Conservation (phyloP, 106 monocot species). For the Phalaenopsis equestris region DNA sequence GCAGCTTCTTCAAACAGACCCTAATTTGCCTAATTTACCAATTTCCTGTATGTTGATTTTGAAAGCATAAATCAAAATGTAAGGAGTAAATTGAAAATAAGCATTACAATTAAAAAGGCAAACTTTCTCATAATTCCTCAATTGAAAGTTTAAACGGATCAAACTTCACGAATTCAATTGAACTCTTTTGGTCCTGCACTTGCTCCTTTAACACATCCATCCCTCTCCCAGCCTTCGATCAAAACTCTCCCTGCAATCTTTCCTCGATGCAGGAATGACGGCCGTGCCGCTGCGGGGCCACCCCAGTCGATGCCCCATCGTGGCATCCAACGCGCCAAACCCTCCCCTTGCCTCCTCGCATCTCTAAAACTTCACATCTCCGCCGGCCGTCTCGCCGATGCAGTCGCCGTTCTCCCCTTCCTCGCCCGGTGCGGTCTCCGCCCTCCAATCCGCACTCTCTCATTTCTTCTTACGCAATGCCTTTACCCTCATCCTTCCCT, state of each 20-base stretch:
- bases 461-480: slow-evolving; percentile 46
- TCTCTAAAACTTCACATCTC: slow-evolving; percentile 32
- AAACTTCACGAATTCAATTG: no score
- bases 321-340: background rate
- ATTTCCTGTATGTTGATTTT: no score
- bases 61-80: no score
- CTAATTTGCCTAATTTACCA: no score
- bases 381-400: slow-evolving; percentile 18
- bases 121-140: no score
- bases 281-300: background rate
- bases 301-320: slow-evolving; percentile 29
- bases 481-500: slow-evolving; percentile 20
- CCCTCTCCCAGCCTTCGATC: no score
- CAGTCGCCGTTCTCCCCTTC: slow-evolving; percentile 36
- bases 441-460: slow-evolving; percentile 21
- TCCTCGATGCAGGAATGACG: slow-evolving; percentile 1
- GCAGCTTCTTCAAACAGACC: no score
- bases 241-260: background rate
- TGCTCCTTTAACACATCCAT: no score
- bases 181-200: no score
- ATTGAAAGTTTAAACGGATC: no score
- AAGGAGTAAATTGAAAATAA: no score
- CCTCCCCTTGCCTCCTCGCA: slow-evolving; percentile 32
- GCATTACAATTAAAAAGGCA: no score
- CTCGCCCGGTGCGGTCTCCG: slow-evolving; percentile 47